These are phyloP conservation scores for Lepidium aucheri DNA, from an alignment of 345 rosid species.

Conservation along the genomic window DNA sequence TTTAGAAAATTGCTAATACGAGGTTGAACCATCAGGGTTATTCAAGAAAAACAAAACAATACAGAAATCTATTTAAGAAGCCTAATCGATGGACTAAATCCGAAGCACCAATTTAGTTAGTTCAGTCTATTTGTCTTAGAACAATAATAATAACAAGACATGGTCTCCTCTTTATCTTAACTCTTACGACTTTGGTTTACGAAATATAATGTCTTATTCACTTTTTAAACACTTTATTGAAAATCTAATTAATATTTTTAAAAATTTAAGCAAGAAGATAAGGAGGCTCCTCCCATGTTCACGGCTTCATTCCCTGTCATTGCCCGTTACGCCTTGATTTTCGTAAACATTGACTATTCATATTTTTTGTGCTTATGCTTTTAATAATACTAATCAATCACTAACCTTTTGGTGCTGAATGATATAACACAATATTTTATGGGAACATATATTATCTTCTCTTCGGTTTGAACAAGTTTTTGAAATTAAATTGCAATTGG, in stretches of 20 bases:
- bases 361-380: neutral
- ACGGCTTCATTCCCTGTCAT: slow-evolving; percentile 15
- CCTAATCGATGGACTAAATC: neutral
- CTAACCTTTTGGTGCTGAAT: neutral
- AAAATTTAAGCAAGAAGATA: neutral
- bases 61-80: neutral
- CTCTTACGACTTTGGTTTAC: neutral
- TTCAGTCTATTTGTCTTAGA: neutral
- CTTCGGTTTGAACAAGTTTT: neutral
- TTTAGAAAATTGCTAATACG: too few relatives aligned
- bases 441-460: neutral
- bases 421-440: neutral
- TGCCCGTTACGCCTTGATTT: slow-evolving; percentile 11
- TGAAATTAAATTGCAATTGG: neutral
- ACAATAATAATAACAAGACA: neutral
- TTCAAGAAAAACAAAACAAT: too few relatives aligned
- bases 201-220: neutral
- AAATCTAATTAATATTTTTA: neutral
- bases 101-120: neutral
- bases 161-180: neutral
- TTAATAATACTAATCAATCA: neutral
- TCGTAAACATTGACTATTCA: slow-evolving; percentile 22
- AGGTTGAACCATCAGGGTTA: too few relatives aligned
- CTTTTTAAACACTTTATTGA: neutral
- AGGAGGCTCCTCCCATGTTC: slow-evolving; percentile 27